Percentiles rank a stretch among this genome's conserved stretches.
These are phyloP conservation scores for Syzygium syzygioides DNA, from an alignment of 441 rosid genomes.

Conservation along the genomic window DNA sequence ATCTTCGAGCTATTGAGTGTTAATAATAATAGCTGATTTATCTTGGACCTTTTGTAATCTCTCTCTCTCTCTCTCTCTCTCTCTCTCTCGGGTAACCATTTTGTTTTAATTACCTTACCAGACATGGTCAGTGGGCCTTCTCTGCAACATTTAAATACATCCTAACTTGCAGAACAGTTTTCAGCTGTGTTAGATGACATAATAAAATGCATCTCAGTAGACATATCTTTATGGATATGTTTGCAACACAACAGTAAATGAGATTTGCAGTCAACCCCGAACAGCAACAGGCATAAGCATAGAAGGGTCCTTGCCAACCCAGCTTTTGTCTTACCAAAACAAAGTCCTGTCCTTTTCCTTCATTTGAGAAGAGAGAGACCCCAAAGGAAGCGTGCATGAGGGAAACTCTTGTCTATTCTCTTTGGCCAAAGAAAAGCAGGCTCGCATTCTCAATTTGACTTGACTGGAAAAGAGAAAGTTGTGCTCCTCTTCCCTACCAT, in stretches of 20 bases:
- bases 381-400: neutral
- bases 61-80: neutral
- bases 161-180: neutral
- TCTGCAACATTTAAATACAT: neutral
- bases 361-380: neutral
- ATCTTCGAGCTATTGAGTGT: neutral
- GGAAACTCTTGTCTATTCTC: neutral
- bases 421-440: neutral
- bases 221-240: neutral
- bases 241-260: neutral
- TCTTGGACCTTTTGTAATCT: neutral
- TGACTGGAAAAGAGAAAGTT: neutral
- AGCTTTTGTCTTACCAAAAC: neutral
- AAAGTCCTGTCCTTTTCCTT: neutral
- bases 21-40: neutral
- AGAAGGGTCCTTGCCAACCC: neutral
- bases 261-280: neutral
- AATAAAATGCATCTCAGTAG: neutral
- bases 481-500: neutral
- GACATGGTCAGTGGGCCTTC: neutral
- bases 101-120: neutral
- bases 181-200: neutral
- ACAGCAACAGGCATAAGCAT: neutral
- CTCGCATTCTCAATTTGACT: neutral
- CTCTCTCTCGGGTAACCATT: neutral